Evolutionary conservation across 352 stramenopile species (phyloP).

Genomic region (Phytophthora colocasiae): DNA sequence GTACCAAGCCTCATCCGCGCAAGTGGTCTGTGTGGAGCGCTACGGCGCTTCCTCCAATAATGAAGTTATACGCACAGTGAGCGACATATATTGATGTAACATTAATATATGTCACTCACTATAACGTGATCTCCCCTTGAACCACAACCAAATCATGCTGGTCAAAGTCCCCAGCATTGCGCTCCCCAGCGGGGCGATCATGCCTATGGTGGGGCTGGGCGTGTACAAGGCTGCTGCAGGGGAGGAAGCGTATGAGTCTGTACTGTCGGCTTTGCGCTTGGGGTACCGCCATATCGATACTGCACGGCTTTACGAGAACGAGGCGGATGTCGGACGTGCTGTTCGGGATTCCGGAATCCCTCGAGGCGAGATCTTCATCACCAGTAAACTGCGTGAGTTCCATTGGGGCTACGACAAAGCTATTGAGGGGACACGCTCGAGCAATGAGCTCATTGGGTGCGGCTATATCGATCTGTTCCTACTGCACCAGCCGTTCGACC

Average conservation of each 20-base stretch:
- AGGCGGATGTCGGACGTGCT: conserved; percentile 72
- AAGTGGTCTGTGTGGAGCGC: no score
- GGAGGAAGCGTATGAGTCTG: conserved; percentile 41
- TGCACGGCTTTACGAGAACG: conserved; percentile 87
- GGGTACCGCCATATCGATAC: conserved; percentile 90
- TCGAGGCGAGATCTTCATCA: conserved; percentile 79
- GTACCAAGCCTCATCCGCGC: no score
- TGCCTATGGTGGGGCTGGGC: conserved; percentile 52
- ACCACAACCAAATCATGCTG: not conserved
- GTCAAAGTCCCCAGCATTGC: conserved; percentile 9
- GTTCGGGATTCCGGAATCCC: conserved; percentile 65
- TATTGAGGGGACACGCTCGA: conserved; percentile 49
- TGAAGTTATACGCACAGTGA: no score
- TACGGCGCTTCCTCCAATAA: no score
- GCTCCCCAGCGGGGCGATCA: conserved; percentile 45
- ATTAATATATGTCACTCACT: no score
- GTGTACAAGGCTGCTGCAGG: conserved; percentile 50
- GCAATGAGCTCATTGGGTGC: conserved; percentile 64
- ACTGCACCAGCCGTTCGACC: conserved; percentile 70
- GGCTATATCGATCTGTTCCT: conserved; percentile 85
- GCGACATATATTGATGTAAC: no score
- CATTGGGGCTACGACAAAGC: conserved; percentile 79
- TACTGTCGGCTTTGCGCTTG: conserved; percentile 55
- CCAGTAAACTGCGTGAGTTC: conserved; percentile 72
- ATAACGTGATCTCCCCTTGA: no score